These are phyloP conservation scores for Russula lepida DNA, from an alignment of 768 basidiomycete species.

Conservation along the genomic window DNA sequence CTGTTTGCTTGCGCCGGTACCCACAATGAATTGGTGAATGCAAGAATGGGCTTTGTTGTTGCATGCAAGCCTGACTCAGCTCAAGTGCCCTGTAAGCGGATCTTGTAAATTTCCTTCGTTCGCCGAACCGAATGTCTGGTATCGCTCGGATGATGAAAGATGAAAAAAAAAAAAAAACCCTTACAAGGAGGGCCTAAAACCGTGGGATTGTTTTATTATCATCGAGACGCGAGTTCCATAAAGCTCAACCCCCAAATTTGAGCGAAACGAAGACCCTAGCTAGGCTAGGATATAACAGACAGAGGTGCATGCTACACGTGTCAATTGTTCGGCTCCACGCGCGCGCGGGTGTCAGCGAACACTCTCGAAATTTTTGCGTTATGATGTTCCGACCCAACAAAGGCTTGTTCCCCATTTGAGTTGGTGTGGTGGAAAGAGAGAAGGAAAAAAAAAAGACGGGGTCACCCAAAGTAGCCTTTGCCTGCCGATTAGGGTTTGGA, in stretches of 20 bases:
- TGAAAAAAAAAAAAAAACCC: neutral
- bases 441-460: neutral
- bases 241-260: conserved; percentile 2
- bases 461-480: neutral
- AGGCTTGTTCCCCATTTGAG: conserved; percentile 6
- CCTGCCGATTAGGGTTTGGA: neutral
- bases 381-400: neutral
- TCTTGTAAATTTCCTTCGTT: neutral
- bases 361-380: neutral
- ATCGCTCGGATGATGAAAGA: neutral
- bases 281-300: neutral
- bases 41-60: too few relatives aligned
- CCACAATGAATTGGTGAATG: too few relatives aligned
- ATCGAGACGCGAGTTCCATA: neutral
- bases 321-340: neutral
- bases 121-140: neutral
- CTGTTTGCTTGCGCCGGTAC: neutral
- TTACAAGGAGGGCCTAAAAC: neutral
- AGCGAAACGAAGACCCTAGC: conserved; percentile 4
- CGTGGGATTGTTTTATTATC: neutral
- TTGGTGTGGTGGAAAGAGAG: neutral
- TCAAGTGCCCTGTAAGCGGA: neutral
- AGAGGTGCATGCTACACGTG: neutral
- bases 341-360: neutral
- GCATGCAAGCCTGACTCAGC: neutral